These are phyloP conservation scores for Polytrichum commune DNA, from an alignment of 225 moss, liverwort and hornwort species.

Conservation along the genomic window DNA sequence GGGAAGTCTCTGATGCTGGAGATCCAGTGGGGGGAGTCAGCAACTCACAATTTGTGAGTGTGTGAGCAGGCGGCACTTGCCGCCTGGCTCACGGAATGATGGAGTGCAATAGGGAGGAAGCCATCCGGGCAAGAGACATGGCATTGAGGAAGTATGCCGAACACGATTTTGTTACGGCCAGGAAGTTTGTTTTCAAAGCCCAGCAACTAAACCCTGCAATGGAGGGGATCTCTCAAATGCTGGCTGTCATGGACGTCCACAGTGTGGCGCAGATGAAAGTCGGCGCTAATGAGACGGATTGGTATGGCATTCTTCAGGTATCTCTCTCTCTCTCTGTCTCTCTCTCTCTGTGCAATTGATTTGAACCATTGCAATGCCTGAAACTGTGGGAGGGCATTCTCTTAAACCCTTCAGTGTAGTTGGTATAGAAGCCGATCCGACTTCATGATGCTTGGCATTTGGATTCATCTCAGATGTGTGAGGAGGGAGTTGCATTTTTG, in stretches of 20 bases:
- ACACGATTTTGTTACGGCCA: constrained; percentile 54
- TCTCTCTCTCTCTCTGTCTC: background rate
- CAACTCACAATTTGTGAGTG: background rate
- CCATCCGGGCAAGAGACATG: constrained; percentile 51
- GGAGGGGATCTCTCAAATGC: constrained; percentile 53
- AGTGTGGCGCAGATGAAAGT: constrained; percentile 52
- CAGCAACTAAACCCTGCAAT: constrained; percentile 47
- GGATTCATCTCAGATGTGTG: background rate
- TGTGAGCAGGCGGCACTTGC: constrained; percentile 13
- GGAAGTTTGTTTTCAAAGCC: constrained; percentile 53
- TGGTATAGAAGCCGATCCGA: background rate
- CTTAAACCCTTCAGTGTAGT: background rate
- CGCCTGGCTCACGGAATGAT: constrained; percentile 20
- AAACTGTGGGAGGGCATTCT: background rate
- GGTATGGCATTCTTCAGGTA: constrained; percentile 57
- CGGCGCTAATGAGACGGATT: constrained; percentile 48
- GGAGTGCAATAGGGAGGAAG: constrained; percentile 76
- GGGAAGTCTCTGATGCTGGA: background rate
- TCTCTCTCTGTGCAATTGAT: background rate
- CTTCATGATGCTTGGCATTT: background rate
- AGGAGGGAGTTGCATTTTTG: no score
- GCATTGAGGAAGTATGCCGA: constrained; percentile 46
- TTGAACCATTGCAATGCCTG: background rate
- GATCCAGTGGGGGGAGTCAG: background rate
- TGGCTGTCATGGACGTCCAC: constrained; percentile 62